Evolutionary conservation across 2,329 filamentous ascomycete species (phyloP), one percentile per base, ranked within the genome.

Genomic region (Fusarium multiceps): DNA sequence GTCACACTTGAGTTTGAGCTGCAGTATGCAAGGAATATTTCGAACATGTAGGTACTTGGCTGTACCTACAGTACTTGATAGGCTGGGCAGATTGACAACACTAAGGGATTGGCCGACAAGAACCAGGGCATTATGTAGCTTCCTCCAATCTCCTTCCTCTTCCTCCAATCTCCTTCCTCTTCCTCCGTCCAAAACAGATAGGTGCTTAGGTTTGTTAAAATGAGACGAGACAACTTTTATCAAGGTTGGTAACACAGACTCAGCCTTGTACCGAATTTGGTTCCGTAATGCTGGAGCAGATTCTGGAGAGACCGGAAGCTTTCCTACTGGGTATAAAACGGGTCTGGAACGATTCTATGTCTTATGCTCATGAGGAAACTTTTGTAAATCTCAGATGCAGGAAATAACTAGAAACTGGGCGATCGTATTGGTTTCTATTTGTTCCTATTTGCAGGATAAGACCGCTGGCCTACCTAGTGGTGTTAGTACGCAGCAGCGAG

Each of bases 11-110:
- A 46, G 43, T 56, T 56, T 43, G 43, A 66, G 61, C 58, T 72
- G 69, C 68, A 69, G 66, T 56, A 74, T 74, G 71, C 71, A 75
- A 69, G 72, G 62, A 73, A 74, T 69, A 40, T 32, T 51, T 51
- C 40, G 63, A 51, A 67, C 8, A 47, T 64, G 61, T 37, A 37
- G 34, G 34, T 46, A 27, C 30, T 56, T 48, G 11, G 23, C 47
- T 47, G 54, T 65, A 60, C 61, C 37, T 59, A 46, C n/a, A 46
- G n/a, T n/a, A 20, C 25, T 28, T 37, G 23, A 43, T 28, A 64
- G 40, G 64, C 59, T 61, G 34, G 34, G 34, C 34, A 51, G 53
- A 54, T 63, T 27, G 58, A 59, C 40, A 41, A 58, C 40, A 57
- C 64, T 55, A 53, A 55, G 56, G 59, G 55, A 73, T 70, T 74